Evolutionary conservation across 2,329 filamentous ascomycete species (phyloP), one percentile per base, ranked within the genome.

Genomic region (Apiospora hydei): DNA sequence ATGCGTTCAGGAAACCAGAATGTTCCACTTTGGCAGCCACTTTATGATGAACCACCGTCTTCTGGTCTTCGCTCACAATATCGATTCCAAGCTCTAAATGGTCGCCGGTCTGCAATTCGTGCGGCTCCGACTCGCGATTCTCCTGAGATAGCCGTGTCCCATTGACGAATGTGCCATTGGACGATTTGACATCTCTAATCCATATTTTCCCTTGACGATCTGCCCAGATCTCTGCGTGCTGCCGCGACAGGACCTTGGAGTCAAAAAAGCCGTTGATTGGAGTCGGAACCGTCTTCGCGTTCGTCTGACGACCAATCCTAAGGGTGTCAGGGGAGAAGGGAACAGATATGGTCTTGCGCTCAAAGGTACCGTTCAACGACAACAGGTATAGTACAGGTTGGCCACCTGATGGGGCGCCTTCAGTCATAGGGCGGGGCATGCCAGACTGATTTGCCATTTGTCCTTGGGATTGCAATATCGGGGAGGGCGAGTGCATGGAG

Each of bases 101-200:
- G 80, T 99, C 96, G 76, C 94, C 92, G 73, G 96, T 95, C 78
- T 95, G 92, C 46, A 99, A 85, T 80, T 98, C 96, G 80, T 98
- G 94, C 0, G 96, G 95, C 74, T 98, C 96, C 0, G 96, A 98
- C 82, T 99, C 96, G 77, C 95, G 91, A 78, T 98, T 99, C 81
- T 99, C 96, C 70, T 91, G 94, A 2, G 96, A 98, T 73, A 99
- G 83, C 43, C 96, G 91, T 71, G 93, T 90, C 26, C 95, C 95
- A 78, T 99, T 99, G 77, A 99, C 96, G 82, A 99, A 99, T 0
- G 96, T 99, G 72, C 96, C 96, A 80, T 99, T 99, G 53, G 96
- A 99, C 0, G 96, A 98, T 83, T 98, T 99, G 77, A 99, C 93
- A 83, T 99, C 96, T 72, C 95, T 91, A 77, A 99, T 98, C 89